Base-by-base conservation (phyloP, 257 asterid genomes). In the Echites panduratus region DNA sequence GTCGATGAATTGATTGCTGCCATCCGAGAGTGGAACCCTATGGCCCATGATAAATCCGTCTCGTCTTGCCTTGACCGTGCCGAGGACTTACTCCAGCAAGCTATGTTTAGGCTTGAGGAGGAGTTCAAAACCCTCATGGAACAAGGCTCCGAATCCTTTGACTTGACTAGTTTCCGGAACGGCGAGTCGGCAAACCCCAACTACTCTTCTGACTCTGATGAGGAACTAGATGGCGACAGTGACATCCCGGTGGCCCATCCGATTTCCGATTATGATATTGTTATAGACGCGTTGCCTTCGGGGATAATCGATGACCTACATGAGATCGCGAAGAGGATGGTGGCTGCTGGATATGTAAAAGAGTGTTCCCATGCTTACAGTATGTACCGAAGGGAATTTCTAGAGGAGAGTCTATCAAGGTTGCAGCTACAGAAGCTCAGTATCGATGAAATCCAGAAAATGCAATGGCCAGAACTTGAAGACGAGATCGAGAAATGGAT, bases 401-500 rank as follows among this genome's bases (percentile, higher is more conserved):
- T 95, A 72, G 99, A 92, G 78, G 99, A 95, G 92, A 95, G 99
- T 84, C 79, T 95, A 40, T 86, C 97, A 35, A 84, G 99, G 24
- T 78, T 95, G 44, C 97, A 96, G 10, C 81, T 95, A 59, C 90
- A 85, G 83, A 95, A 88, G 86, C 88, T 91, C 63, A 95, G 96
- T 80, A 89, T 85, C 54, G 99, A 95, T 16, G 95, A 95, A 44
- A 89, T 92, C 45, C 96, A 95, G 82, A 83, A 89, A 73, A 90
- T 90, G 97, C 95, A 82, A 81, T 95, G 98, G 99, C 71, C 85
- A 26, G 89, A 86, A 78, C 88, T 95, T 9, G 97, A 87, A 75
- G 97, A 95, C 14, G 99, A 90, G 82, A 92, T 92, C 20, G 98
- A 92, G 71, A 89, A 89, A 81, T 95, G 99, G 99, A 86, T 87